These are phyloP conservation scores for Oryza meyeriana DNA, from an alignment of 176 grass and related monocot genomes.

Conservation along the genomic window DNA sequence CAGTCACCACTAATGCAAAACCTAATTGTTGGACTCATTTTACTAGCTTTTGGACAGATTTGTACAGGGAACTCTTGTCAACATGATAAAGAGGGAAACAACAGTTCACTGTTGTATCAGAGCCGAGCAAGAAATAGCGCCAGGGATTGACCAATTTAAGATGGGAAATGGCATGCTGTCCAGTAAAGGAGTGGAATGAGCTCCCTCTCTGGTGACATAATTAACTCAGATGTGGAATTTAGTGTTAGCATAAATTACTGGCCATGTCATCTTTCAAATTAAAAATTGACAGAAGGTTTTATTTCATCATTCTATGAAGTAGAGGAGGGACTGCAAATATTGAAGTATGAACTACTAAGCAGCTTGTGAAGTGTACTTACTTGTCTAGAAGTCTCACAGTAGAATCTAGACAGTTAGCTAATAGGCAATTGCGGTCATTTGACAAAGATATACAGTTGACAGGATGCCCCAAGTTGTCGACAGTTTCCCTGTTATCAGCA, in stretches of 20 bases:
- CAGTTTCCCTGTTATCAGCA: conserved; percentile 63
- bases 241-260: not conserved
- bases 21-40: not conserved
- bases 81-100: not conserved
- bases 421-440: conserved; percentile 83
- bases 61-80: not conserved
- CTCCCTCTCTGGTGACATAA: not conserved
- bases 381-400: conserved; percentile 79
- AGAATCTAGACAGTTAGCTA: conserved; percentile 95
- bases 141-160: not conserved
- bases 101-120: not conserved
- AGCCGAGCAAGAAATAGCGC: not conserved
- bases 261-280: not conserved
- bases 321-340: not conserved
- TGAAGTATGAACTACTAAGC: not conserved
- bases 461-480: conserved; percentile 75
- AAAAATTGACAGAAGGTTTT: conserved; percentile 8
- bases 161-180: not conserved
- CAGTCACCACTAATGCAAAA: not conserved
- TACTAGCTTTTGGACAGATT: not conserved
- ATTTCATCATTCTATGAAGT: not conserved
- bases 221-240: not conserved
- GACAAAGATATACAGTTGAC: conserved; percentile 94
- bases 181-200: not conserved
- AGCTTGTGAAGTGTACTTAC: conserved; percentile 40